Base-by-base conservation (phyloP, 169 alveolate species). In the Eimeria mitis region DNA sequence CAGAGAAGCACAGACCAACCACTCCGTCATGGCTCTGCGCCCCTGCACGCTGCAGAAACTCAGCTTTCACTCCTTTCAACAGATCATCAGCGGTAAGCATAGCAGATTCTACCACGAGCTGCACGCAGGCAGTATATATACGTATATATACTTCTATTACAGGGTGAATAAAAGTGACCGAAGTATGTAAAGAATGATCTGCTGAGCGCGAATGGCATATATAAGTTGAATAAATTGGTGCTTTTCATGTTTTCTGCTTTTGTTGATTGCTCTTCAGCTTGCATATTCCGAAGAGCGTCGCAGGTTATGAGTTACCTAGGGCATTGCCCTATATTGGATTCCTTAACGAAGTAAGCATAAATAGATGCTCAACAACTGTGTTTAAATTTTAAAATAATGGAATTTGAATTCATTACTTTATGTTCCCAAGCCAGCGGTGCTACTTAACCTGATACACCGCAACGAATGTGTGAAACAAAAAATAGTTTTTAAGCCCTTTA, bases 11-110 rank as follows among this genome's bases (percentile, higher is more conserved):
- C 83, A 65, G 34, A 91, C 95, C 40, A 83, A 44, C 73, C 89
- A 91, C 59, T 56, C 83, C 25, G 59, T 91, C 83, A 61, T 68
- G 79, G 95, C 95, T 13, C 49, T 76, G 47, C 56, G 88, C 61
- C 95, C 89, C 49, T 91, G 89, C 34, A 49, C 91, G 16, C 71
- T 91, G 47, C 88, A 91, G 68, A 91, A 91, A 44, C 89, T 91
- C 79, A 91, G 90, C 37, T 71, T 37, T 25, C 95, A 91, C 70
- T 91, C 95, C 25, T 91, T 91, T 61, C 95, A 91, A 19, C 75
- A 81, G 19, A 42, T 76, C 70, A 54, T 83, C 54, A 91, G 88
- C 34, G 81, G 95, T 91, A 21, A 42, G 95, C 68, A 61, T 4
- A 37, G n/a, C n/a, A n/a, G n/a, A n/a, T n/a, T n/a, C n/a, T n/a